Base-by-base conservation (phyloP, 2,329 filamentous ascomycete species). In the Zalaria obscura region DNA sequence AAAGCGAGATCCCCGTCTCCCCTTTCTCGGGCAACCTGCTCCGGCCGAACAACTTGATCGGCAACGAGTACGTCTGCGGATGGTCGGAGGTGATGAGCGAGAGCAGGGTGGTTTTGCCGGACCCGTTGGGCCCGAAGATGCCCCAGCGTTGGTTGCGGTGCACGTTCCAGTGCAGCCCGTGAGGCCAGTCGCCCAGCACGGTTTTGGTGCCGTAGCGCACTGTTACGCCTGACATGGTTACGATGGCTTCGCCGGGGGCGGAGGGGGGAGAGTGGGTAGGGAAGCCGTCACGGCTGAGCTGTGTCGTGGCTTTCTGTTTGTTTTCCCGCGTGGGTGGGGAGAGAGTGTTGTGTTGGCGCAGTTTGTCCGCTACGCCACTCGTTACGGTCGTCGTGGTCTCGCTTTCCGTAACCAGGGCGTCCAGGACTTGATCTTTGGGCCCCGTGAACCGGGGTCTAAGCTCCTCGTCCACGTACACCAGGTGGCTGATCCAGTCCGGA, bases 61-160 rank as follows among this genome's bases (percentile, higher is more conserved):
- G 88, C 25, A 88, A 75, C 0, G 84, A 85, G 59, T 96, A 98
- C 0, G 88, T 79, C 60, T 96, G 89, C 0, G 91, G 91, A 53
- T 98, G 91, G 55, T 98, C 91, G 1, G 89, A 96, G 45, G 85
- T 93, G 45, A 98, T 83, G 4, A 98, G 71, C 4, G 87, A 91
- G 27, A 96, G 74, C 33, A 98, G 72, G 0, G 91, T 98, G 0
- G 91, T 98, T 66, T 98, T 98, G 11, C 91, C 91, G 1, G 86
- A 94, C 25, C 74, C 91, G 52, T 98, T 96, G 28, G 88, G 82
- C 0, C 91, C 91, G 55, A 98, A 91, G 11, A 96, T 75, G 3
- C 84, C 89, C 83, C 87, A 94, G 47, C 88, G 77, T 57, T 95
- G 78, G 25, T 89, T 88, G 40, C 81, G 75, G 33, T 78, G 75